Conservation (phyloP, 1,284 basidiomycete species). For the Takashimella tepidaria region DNA sequence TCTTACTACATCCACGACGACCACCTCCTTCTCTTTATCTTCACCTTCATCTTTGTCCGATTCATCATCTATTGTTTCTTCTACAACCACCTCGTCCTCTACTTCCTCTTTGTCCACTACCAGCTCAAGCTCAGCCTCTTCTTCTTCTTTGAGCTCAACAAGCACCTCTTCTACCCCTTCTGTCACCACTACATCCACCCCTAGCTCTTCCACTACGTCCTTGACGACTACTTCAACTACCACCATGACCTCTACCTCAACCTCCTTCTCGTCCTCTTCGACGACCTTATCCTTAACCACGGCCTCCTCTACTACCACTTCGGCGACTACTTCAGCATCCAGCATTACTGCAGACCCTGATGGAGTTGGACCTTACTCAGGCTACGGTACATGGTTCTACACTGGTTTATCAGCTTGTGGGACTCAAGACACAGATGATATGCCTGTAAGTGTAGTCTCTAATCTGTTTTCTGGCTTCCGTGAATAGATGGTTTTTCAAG, state of each 20-base stretch:
- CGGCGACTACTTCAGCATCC: constrained; percentile 5
- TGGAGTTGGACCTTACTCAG: constrained; percentile 40
- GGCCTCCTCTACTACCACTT: constrained; percentile 3
- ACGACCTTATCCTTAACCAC: neutral
- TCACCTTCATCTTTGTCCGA: constrained; percentile 1
- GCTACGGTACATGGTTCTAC: constrained; percentile 41
- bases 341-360: constrained; percentile 24
- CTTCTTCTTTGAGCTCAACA: constrained; percentile 2
- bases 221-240: neutral
- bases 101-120: neutral
- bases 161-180: neutral
- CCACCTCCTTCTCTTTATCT: neutral
- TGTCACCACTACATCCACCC: constrained; percentile 1
- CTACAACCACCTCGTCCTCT: neutral
- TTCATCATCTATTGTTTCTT: neutral
- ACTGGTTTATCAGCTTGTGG: constrained; percentile 40
- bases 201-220: neutral
- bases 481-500: no score
- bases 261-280: constrained; percentile 9
- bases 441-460: constrained; percentile 11
- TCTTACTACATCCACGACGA: constrained; percentile 2
- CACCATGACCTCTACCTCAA: constrained; percentile 6
- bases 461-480: no score
- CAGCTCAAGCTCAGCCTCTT: neutral
- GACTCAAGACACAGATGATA: constrained; percentile 16